Conservation (phyloP, 2,329 filamentous ascomycete species). For the Neurospora crassa region DNA sequence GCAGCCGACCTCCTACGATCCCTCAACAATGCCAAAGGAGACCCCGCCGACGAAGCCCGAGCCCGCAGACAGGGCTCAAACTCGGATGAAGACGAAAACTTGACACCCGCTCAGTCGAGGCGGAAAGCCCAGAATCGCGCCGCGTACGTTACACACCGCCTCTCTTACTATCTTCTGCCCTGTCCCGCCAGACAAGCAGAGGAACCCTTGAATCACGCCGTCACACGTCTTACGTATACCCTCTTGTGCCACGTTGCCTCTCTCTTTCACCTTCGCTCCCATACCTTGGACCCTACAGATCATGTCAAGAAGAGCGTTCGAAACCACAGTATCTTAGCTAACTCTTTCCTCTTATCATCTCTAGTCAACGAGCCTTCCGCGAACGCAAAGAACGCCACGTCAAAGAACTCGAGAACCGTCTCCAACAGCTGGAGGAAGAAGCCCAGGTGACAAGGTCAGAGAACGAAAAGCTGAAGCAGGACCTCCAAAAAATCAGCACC, state of each 20-base stretch:
- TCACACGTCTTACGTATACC: not conserved
- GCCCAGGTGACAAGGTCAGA: conserved; percentile 66
- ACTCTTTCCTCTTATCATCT: not conserved
- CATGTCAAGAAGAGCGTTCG: not conserved
- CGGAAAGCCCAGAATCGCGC: conserved; percentile 53
- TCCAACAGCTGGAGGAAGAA: conserved; percentile 65
- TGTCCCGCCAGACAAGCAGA: not conserved
- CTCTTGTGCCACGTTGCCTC: not conserved
- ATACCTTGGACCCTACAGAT: not conserved
- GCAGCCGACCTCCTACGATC: conserved; percentile 23
- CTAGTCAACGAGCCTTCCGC: conserved; percentile 86
- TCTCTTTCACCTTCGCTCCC: not conserved
- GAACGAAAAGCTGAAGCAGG: conserved; percentile 77
- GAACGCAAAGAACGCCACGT: conserved; percentile 90
- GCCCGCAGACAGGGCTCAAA: conserved; percentile 34
- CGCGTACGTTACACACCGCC: conserved; percentile 37
- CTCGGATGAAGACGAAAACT: conserved; percentile 46
- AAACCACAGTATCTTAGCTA: conserved; percentile 1
- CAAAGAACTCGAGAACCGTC: conserved; percentile 82
- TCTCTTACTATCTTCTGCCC: not conserved
- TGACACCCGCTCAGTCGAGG: conserved; percentile 48
- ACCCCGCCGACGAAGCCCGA: conserved; percentile 24
- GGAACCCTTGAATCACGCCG: not conserved
- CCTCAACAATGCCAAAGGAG: conserved; percentile 26
- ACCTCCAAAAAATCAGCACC: conserved; percentile 73